A percentile compares a stretch with the other conserved stretches of the same genome.
Conservation (phyloP, 2,329 filamentous ascomycete genomes). For the Xylariales sp. region DNA sequence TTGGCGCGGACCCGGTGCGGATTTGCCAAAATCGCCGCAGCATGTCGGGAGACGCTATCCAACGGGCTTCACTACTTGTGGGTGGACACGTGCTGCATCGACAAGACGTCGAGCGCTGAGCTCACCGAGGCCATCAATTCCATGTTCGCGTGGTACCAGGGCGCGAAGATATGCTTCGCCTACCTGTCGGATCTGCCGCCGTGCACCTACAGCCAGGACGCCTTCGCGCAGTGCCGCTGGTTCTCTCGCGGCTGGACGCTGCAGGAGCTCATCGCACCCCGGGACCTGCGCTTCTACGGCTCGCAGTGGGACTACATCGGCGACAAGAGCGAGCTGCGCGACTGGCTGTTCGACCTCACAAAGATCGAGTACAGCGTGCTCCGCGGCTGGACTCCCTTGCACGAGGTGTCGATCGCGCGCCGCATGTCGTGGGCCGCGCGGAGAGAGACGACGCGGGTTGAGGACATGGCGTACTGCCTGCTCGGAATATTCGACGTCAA, state of each 20-base stretch:
- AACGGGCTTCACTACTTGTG: slow-evolving; percentile 13
- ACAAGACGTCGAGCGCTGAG: slow-evolving; percentile 15
- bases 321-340: slow-evolving; percentile 1
- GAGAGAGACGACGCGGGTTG: slow-evolving; percentile 16
- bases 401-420: slow-evolving; percentile 12
- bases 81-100: slow-evolving; percentile 21
- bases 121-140: slow-evolving; percentile 16
- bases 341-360: slow-evolving; percentile 8
- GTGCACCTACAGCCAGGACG: too few species aligned
- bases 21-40: slow-evolving; percentile 12
- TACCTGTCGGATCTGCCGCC: too few species aligned
- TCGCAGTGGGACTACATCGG: slow-evolving; percentile 9
- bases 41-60: slow-evolving; percentile 7
- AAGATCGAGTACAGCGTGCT: slow-evolving; percentile 8
- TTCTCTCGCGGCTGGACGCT: slow-evolving; percentile 15
- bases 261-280: slow-evolving; percentile 16
- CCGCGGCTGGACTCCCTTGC: background rate
- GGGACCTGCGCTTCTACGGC: slow-evolving; percentile 11
- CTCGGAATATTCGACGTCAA: slow-evolving; percentile 25
- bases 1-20: slow-evolving; percentile 1
- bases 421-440: slow-evolving; percentile 24
- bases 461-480: slow-evolving; percentile 24
- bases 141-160: slow-evolving; percentile 14
- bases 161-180: slow-evolving; percentile 13
- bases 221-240: slow-evolving; percentile 5